phyloP scores from a whole-genome alignment of 1,139 yeast genomes.

The Hansenula lynferdii region DNA sequence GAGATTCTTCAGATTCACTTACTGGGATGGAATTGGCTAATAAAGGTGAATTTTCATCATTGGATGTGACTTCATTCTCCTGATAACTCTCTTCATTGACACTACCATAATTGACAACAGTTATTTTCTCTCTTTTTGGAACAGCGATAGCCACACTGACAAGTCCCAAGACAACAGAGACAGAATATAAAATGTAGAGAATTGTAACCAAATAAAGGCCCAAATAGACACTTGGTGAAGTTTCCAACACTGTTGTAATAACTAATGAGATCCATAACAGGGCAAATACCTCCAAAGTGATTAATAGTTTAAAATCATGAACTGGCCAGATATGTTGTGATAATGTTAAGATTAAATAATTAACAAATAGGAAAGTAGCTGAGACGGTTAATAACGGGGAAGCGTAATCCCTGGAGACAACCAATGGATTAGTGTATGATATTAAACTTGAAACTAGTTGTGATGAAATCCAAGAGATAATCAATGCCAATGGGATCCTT shows the following conservation, averaged over 20 bases:
- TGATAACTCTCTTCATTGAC: constrained; percentile 13
- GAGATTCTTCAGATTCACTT: constrained; percentile 5
- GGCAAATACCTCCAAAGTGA: constrained; percentile 52
- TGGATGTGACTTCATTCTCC: constrained; percentile 1
- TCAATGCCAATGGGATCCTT: constrained; percentile 54
- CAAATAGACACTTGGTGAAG: constrained; percentile 46
- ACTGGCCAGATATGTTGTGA: constrained; percentile 49
- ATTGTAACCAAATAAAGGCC: constrained; percentile 56
- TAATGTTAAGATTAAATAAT: constrained; percentile 51
- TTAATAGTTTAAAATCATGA: constrained; percentile 66
- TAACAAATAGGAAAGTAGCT: constrained; percentile 44
- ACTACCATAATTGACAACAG: constrained; percentile 3
- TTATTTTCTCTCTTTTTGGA: constrained; percentile 8
- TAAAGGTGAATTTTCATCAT: constrained; percentile 25
- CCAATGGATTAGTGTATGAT: constrained; percentile 42
- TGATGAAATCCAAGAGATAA: constrained; percentile 36
- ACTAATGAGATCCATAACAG: constrained; percentile 54
- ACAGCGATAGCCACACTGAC: constrained; percentile 22
- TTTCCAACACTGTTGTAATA: constrained; percentile 40
- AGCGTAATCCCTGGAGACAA: constrained; percentile 52
- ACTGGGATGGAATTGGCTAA: constrained; percentile 13
- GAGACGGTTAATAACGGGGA: constrained; percentile 43
- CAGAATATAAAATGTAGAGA: constrained; percentile 45
- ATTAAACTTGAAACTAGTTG: constrained; percentile 33
- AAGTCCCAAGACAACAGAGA: constrained; percentile 53